Evolutionary conservation across 345 rosid genomes (phyloP), one percentile per base, ranked within the genome.

Genomic region (Draba incana): DNA sequence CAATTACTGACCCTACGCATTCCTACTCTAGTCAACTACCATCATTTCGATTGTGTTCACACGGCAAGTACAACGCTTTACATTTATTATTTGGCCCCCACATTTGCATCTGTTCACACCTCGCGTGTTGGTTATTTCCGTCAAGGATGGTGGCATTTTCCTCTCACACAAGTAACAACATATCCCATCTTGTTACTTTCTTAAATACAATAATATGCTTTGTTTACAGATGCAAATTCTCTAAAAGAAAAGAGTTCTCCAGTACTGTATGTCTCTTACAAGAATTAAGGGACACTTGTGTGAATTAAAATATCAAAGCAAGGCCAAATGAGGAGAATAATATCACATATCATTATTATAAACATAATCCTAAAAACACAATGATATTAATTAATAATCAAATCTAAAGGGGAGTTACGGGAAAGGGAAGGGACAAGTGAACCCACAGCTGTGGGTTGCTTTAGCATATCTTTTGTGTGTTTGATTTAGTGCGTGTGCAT

Each of bases 201-300:
- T 20, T 20, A 20, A 20, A 20, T 20, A 20, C 20, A 20, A 20
- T 20, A 20, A 20, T 20, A 20, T 20, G 20, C 20, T 20, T 20
- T 20, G 20, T 20, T 20, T 20, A 20, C 20, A 1, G 20, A 20
- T 20, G 20, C 20, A 20, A 20, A 20, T 20, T n/a, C n/a, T n/a
- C n/a, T n/a, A n/a, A n/a, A n/a, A n/a, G 20, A 20, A 20, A 78
- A 37, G 31, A 27, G 8, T 24, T 31, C 33, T 74, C 61, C 59
- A 72, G 23, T 52, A 33, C 8, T 33, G 68, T 65, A 76, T 78
- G 83, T 59, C 85, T 76, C 84, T 80, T 60, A 35, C 60, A 68
- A 57, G 62, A 71, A 58, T 49, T 28, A 68, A 80, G 76, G 68
- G 84, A 69, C 85, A 76, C 44, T 58, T 38, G 37, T 64, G 51